Percentiles rank a stretch among this genome's conserved stretches.
Conservation (phyloP, 2,329 filamentous ascomycete genomes). For the Apiospora marii region DNA sequence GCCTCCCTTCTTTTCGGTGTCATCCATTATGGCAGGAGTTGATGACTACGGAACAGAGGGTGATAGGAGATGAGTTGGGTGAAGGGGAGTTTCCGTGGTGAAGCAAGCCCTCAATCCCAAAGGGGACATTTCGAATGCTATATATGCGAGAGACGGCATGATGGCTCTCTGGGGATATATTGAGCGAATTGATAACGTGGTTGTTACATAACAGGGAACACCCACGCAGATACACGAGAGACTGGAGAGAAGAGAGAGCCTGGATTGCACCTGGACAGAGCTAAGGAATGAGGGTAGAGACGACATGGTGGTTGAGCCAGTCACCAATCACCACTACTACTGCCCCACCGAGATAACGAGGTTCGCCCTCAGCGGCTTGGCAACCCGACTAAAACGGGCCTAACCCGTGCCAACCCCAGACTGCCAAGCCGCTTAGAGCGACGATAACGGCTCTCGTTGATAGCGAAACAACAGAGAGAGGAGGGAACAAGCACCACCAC, state of each 20-base stretch:
- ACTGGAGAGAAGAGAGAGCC: neutral
- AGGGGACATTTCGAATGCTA: neutral
- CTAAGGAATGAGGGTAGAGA: neutral
- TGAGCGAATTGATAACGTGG: conserved; percentile 17
- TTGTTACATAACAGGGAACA: conserved; percentile 10
- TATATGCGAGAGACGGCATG: conserved; percentile 7
- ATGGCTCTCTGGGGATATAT: neutral
- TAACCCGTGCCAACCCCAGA: conserved; percentile 4
- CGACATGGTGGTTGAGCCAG: conserved; percentile 3
- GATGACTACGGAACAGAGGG: neutral
- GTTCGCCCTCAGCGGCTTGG: conserved; percentile 12
- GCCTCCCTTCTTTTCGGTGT: conserved; percentile 24
- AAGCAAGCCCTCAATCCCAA: neutral
- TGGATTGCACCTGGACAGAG: conserved; percentile 5
- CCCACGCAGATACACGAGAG: neutral
- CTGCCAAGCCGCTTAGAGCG: conserved; percentile 17
- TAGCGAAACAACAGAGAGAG: neutral
- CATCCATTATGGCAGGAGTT: conserved; percentile 15
- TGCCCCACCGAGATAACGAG: conserved; percentile 17
- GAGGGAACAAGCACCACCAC: neutral
- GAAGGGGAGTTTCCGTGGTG: neutral
- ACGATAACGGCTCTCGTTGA: conserved; percentile 19
- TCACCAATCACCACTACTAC: neutral
- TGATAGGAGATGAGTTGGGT: neutral
- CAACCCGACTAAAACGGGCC: neutral